Base-by-base conservation (phyloP, 306 rosid species). In the Sechiopsis laciniata region DNA sequence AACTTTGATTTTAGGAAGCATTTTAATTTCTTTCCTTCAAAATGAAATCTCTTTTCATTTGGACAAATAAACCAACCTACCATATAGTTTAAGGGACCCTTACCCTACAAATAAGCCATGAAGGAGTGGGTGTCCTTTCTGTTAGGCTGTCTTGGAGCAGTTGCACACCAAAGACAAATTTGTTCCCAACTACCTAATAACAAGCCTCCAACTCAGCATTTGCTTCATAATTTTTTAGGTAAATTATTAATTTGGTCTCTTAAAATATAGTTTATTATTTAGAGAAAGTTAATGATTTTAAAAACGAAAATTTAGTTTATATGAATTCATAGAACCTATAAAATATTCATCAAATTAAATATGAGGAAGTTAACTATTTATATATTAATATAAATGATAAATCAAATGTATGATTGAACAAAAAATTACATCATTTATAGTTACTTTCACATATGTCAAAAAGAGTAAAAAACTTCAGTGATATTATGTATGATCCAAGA, bases 51-150 rank as follows among this genome's bases (percentile, higher is more conserved):
- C 50, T 40, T 40, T 52, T 26, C 1, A 14, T 50, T 46, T 4
- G n/a, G 55, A 22, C 56, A 68, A 71, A 67, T 53, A 78, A 82
- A 87, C 52, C 62, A 76, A 69, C 80, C 75, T 80, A 75, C 29
- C 59, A 13, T 79, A 53, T 32, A 72, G 19, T 76, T 74, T 75
- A 46, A 72, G 87, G 72, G 73, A 71, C 10, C 52, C 85, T 89
- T 80, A 76, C 78, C 85, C 74, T 70, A 70, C 74, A 87, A 83
- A 64, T 71, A 50, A 78, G 78, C 63, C 83, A 87, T 85, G 85
- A 80, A 80, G 74, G 85, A 82, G 77, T 68, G 84, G 92, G 92
- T 88, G 81, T 83, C 86, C 8, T 79, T 12, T 73, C 78, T 85
- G 68, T 58, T 53, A 88, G 89, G 80, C 74, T 80, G 83, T 79